Base-by-base conservation (phyloP, 108 stramenopile genomes). In the Discostella stelligeroides region DNA sequence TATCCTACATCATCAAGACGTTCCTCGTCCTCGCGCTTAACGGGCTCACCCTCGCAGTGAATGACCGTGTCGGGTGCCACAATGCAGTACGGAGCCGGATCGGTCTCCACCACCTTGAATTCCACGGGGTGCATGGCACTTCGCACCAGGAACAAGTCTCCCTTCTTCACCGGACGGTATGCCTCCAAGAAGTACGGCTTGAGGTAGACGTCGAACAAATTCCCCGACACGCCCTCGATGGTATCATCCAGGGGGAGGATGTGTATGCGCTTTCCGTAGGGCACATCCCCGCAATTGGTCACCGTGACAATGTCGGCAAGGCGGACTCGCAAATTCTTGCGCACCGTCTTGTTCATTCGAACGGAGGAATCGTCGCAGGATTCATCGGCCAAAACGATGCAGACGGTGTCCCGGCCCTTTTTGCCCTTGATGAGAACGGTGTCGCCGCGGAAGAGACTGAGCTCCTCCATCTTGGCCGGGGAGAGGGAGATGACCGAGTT, bases 101-200 rank as follows among this genome's bases (percentile, higher is more conserved):
- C 98, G 4, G 97, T 98, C 80, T 98, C 99, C 39, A 98, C 98
- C 18, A 99, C 98, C 84, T 99, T 99, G 92, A 98, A 98, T 74
- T 99, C 98, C 13, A 99, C 98, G 56, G 97, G 97, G 84, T 98
- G 99, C 99, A 99, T 99, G 53, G 98, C 98, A 51, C 87, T 85
- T 30, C 99, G 81, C 12, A 99, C 99, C 68, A 99, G 74, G 66
- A 99, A 99, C 37, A 98, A 81, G 76, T 99, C 99, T 1, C 99
- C 99, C 88, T 97, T 98, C 82, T 95, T 96, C 71, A 99, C 95
- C 45, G 99, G 99, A 50, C 99, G 96, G 88, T 98, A 99, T 13
- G 98, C 98, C 86, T 98, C 99, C 60, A 98, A 70, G 71, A 99
- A 99, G 91, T 99, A 99, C 5, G 99, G 99, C 88, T 98, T 98